A percentile compares a stretch with the other conserved stretches of the same genome.
Conservation (phyloP, 169 alveolate genomes). For the Theileria parva region DNA sequence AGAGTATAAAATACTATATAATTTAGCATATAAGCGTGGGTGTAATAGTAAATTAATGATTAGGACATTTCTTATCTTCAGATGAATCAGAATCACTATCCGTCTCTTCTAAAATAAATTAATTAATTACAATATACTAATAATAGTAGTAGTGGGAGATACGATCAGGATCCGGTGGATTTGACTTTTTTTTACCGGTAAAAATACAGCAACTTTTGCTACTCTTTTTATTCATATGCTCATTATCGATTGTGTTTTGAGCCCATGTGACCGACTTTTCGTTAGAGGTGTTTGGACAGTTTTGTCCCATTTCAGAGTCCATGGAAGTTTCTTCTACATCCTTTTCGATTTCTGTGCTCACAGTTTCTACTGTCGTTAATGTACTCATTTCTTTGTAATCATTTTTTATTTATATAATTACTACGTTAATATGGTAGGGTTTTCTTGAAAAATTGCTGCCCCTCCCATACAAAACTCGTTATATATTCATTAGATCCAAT, state of each 20-base stretch:
- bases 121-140: neutral
- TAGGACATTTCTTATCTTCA: too few species aligned
- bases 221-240: conserved; percentile 35
- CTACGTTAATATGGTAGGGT: neutral
- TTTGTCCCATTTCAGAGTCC: conserved; percentile 3
- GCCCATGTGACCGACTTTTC: conserved; percentile 51
- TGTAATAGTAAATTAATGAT: too few species aligned
- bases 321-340: neutral
- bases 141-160: too few species aligned
- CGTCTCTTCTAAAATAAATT: too few species aligned
- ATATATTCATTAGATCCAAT: neutral
- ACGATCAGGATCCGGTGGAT: too few species aligned
- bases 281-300: neutral
- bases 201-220: conserved; percentile 63
- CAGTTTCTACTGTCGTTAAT: neutral
- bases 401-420: conserved; percentile 1
- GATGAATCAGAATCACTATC: too few species aligned
- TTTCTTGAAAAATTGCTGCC: neutral
- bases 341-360: neutral
- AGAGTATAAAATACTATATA: too few species aligned
- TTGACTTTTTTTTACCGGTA: conserved; percentile 39
- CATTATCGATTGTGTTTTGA: conserved; percentile 58
- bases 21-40: too few species aligned
- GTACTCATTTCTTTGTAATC: conserved; percentile 1
- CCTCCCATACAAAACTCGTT: neutral